phyloP scores from a whole-genome alignment of 768 basidiomycete genomes.

The Termitomyces sp. region DNA sequence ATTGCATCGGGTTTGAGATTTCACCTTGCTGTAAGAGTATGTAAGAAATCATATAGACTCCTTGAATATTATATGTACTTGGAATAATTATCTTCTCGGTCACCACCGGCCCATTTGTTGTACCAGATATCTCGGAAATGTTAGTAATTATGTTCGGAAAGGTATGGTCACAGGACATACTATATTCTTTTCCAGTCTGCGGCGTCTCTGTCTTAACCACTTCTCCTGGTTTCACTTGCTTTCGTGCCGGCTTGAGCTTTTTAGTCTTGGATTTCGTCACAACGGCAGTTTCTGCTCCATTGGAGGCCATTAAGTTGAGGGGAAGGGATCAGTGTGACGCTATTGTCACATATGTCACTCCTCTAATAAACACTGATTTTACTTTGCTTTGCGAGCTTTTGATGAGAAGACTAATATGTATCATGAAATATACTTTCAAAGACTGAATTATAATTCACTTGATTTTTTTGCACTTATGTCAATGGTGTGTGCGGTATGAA shows the following conservation, averaged over 20 bases:
- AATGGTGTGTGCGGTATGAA: too few species aligned
- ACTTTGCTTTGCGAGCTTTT: not conserved
- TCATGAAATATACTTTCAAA: too few species aligned
- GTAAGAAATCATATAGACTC: not conserved
- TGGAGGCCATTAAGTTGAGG: constrained; percentile 19
- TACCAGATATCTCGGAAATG: constrained; percentile 83
- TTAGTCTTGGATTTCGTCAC: constrained; percentile 27
- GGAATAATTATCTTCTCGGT: constrained; percentile 93
- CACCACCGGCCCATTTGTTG: constrained; percentile 99
- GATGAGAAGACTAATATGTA: not conserved
- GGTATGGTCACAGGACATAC: constrained; percentile 39
- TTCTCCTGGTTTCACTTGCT: constrained; percentile 88
- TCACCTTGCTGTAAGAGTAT: constrained; percentile 64
- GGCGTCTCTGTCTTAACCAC: constrained; percentile 84
- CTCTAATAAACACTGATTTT: not conserved
- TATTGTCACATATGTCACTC: not conserved
- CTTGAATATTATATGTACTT: constrained; percentile 50
- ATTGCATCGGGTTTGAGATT: constrained; percentile 89
- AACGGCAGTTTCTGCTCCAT: constrained; percentile 18
- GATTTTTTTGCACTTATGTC: not conserved
- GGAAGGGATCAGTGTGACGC: not conserved
- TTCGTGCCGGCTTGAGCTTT: constrained; percentile 86
- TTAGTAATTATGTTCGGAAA: constrained; percentile 1
- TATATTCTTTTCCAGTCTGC: constrained; percentile 96
- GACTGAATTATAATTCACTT: not conserved